Conservation (phyloP, 495 filamentous ascomycete genomes). For the Penicillium crystallinum region DNA sequence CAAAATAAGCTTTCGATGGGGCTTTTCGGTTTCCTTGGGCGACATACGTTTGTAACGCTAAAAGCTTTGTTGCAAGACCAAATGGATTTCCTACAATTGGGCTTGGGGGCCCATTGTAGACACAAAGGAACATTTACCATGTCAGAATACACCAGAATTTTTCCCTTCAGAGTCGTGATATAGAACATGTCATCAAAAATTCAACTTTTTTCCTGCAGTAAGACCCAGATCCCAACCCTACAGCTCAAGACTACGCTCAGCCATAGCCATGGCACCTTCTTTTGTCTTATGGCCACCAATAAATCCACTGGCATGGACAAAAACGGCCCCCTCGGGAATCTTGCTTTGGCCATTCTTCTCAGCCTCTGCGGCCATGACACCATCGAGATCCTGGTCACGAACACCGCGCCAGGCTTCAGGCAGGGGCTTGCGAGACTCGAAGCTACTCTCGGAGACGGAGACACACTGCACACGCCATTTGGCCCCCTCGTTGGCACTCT, state of each 20-base stretch:
- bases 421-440: conserved; percentile 82
- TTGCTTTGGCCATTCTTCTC: conserved; percentile 35
- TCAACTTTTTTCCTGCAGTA: conserved; percentile 7
- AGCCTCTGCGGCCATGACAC: conserved; percentile 60
- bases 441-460: conserved; percentile 70
- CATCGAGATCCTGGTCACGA: conserved; percentile 75
- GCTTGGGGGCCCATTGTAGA: background rate
- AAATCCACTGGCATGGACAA: conserved; percentile 92
- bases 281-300: conserved; percentile 91
- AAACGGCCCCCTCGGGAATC: conserved; percentile 65
- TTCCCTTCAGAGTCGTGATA: conserved; percentile 3
- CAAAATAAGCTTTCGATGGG: background rate
- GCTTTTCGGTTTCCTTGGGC: background rate
- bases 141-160: background rate
- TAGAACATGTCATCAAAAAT: conserved; percentile 2
- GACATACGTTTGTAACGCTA: background rate
- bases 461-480: conserved; percentile 95
- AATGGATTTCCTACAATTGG: background rate
- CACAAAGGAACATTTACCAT: background rate
- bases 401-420: conserved; percentile 89
- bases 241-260: conserved; percentile 61
- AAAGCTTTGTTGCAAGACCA: background rate
- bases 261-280: conserved; percentile 86
- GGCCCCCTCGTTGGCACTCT: conserved; percentile 59
- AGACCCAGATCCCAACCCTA: conserved; percentile 18